Evolutionary conservation across 148 eudicot species (phyloP).

Genomic region (Silene uniflora): DNA sequence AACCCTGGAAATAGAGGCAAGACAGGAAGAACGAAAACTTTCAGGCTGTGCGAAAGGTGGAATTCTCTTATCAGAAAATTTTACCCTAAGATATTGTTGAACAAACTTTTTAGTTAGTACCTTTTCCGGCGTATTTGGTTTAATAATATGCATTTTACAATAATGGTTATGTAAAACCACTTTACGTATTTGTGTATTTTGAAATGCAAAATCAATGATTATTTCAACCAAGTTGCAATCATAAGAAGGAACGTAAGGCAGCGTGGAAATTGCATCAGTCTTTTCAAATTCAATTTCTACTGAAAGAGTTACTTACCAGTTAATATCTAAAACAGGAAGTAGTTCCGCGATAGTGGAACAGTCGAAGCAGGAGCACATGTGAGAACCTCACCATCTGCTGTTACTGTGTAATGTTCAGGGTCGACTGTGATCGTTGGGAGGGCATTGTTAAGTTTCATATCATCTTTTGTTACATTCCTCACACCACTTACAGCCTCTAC

Average conservation of each 20-base stretch:
- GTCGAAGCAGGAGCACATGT: constrained; percentile 69
- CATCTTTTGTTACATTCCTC: constrained; percentile 65
- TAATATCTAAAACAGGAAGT: constrained; percentile 65
- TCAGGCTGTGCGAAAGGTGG: not conserved
- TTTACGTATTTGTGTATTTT: not conserved
- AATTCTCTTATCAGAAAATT: too few species aligned
- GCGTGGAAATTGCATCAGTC: not conserved
- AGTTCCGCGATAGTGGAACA: constrained; percentile 79
- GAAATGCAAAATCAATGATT: not conserved
- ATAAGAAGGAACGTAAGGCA: not conserved
- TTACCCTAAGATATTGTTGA: too few species aligned
- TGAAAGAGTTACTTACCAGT: constrained; percentile 14
- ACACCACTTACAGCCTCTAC: constrained; percentile 77
- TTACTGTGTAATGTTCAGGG: constrained; percentile 77
- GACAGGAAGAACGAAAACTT: not conserved
- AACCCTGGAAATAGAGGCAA: not conserved
- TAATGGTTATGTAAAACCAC: not conserved
- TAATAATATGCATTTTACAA: not conserved
- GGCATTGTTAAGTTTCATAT: constrained; percentile 91
- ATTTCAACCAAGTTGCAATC: not conserved
- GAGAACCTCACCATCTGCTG: constrained; percentile 70
- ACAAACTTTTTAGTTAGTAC: too few species aligned
- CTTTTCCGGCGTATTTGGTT: too few species aligned
- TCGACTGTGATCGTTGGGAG: constrained; percentile 78
- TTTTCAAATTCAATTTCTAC: constrained; percentile 1